Evolutionary conservation across 148 eudicot species (phyloP).

Genomic region (Amaranthus hypochondriacus): DNA sequence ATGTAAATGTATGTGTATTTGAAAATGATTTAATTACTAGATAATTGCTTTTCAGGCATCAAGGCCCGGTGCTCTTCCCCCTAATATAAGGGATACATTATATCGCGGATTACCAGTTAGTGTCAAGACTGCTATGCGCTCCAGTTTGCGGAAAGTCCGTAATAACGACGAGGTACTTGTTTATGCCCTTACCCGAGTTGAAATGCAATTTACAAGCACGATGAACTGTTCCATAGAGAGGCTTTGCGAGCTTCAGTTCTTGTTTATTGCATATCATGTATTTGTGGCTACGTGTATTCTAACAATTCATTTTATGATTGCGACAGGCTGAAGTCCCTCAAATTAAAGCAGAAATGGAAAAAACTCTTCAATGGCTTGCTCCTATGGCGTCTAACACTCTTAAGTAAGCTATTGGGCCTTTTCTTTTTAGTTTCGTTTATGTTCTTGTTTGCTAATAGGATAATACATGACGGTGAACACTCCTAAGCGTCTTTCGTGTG

Average conservation of each 20-base stretch:
- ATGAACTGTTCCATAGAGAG: background rate
- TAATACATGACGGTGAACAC: background rate
- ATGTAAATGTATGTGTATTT: background rate
- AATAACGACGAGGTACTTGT: conserved; percentile 50
- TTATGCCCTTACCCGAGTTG: background rate
- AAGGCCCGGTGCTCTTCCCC: conserved; percentile 79
- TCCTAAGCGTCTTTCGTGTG: background rate
- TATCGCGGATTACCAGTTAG: conserved; percentile 69
- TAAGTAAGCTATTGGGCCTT: conserved; percentile 41
- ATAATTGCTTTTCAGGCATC: conserved; percentile 46
- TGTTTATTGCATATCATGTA: background rate
- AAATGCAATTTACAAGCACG: background rate
- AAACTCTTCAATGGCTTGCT: conserved; percentile 85
- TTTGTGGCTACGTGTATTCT: conserved; percentile 11
- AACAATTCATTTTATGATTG: background rate
- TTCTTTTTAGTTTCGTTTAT: background rate
- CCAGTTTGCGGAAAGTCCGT: conserved; percentile 45
- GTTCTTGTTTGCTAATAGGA: background rate
- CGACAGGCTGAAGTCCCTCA: conserved; percentile 70
- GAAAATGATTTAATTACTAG: background rate
- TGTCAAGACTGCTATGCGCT: conserved; percentile 69
- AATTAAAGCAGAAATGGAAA: conserved; percentile 92
- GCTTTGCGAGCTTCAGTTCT: background rate
- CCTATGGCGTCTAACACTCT: conserved; percentile 87
- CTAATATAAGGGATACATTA: conserved; percentile 74